Conservation (phyloP, 441 rosid genomes). For the Adansonia gregorii region DNA sequence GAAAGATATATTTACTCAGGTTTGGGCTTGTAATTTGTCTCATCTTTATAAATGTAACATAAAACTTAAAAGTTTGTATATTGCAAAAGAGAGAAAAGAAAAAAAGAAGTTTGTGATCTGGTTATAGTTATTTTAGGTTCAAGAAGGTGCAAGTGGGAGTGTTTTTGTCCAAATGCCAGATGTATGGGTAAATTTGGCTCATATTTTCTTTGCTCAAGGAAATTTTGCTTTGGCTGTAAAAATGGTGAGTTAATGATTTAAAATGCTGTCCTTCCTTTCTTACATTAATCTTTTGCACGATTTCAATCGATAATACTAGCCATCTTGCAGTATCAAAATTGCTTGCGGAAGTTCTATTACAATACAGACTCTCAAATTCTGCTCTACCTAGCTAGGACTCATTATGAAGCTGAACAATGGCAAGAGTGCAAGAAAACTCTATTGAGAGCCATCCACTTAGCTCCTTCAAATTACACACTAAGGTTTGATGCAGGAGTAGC, state of each 20-base stretch:
- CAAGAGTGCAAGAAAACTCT: conserved; percentile 99
- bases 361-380: conserved; percentile 94
- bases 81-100: no score
- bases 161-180: conserved; percentile 98
- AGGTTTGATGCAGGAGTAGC: conserved; percentile 99
- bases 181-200: conserved; percentile 99
- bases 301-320: conserved; percentile 28
- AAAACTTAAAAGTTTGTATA: conserved; percentile 8
- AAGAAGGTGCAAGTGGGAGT: conserved; percentile 99
- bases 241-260: conserved; percentile 64
- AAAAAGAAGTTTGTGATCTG: conserved; percentile 22
- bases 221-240: conserved; percentile 94
- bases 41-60: conserved; percentile 25
- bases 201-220: conserved; percentile 97
- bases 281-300: conserved; percentile 18
- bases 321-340: conserved; percentile 91
- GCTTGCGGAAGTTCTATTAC: conserved; percentile 88
- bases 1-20: conserved; percentile 96
- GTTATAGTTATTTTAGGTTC: conserved; percentile 63
- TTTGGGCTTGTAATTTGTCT: conserved; percentile 34
- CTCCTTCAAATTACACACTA: conserved; percentile 93
- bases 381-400: conserved; percentile 95
- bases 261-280: neutral
- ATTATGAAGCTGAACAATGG: conserved; percentile 99
- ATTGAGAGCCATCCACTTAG: conserved; percentile 91